Evolutionary conservation across 192 early-diverging fungal genomes (phyloP).

Genomic region (Chytriomyces confervae): DNA sequence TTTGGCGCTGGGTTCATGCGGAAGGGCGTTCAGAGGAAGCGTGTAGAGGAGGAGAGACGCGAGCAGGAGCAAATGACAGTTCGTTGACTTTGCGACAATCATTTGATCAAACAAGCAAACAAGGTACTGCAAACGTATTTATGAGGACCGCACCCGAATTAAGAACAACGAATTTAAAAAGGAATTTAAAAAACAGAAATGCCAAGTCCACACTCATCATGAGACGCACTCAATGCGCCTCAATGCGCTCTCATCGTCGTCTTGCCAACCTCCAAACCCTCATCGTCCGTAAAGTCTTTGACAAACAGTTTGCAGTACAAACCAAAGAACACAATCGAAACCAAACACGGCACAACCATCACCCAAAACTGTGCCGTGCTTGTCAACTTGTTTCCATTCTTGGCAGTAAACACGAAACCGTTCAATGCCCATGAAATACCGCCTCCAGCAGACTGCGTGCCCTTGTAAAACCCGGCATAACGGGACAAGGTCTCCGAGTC

Average conservation of each 20-base stretch:
- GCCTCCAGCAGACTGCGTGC: constrained; percentile 79
- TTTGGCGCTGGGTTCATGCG: no score
- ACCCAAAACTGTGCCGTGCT: constrained; percentile 30
- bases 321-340: constrained; percentile 27
- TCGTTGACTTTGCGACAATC: no score
- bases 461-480: constrained; percentile 86
- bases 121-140: no score
- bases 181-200: no score
- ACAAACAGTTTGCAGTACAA: constrained; percentile 26
- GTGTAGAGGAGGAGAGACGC: no score
- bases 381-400: constrained; percentile 12
- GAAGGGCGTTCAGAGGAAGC: no score
- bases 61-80: no score
- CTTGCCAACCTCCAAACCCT: not conserved
- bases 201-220: not conserved
- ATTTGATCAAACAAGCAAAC: no score
- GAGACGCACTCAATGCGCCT: not conserved
- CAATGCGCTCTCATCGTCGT: not conserved
- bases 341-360: constrained; percentile 29
- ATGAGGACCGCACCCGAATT: no score
- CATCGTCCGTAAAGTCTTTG: constrained; percentile 30
- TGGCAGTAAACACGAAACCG: constrained; percentile 30
- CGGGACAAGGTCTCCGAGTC: constrained; percentile 61
- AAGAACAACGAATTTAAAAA: no score
- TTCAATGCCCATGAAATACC: constrained; percentile 43